Percentiles rank a stretch among this genome's conserved stretches.
Evolutionary conservation across 352 stramenopile genomes (phyloP).

Genomic region (Vaucheria bursata): DNA sequence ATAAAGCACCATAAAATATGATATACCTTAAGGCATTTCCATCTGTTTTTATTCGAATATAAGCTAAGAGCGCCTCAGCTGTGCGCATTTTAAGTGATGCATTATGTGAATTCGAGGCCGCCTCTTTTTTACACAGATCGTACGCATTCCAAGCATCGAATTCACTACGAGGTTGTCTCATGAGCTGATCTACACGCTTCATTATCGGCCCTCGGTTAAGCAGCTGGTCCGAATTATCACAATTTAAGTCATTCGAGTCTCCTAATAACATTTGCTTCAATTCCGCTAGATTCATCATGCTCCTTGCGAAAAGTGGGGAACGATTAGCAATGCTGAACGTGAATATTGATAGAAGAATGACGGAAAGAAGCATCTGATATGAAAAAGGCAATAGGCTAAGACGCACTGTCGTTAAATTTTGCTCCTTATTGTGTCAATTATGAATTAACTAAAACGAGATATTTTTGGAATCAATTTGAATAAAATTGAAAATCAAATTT

Average conservation of each 20-base stretch:
- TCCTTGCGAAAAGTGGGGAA: too few species aligned
- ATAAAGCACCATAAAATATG: background rate
- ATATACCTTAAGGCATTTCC: constrained; percentile 9
- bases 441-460: too few species aligned
- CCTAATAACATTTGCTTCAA: background rate
- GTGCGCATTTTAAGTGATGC: background rate
- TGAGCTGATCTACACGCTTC: constrained; percentile 2
- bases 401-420: too few species aligned
- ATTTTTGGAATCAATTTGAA: too few species aligned
- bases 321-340: too few species aligned
- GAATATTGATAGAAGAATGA: too few species aligned
- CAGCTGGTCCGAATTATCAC: background rate
- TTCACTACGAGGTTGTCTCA: background rate
- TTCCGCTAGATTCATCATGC: background rate
- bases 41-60: background rate
- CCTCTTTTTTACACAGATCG: background rate
- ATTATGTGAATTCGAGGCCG: background rate
- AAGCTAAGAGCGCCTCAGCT: constrained; percentile 5
- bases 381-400: too few species aligned
- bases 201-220: background rate
- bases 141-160: constrained; percentile 3
- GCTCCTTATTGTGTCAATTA: too few species aligned
- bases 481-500: too few species aligned
- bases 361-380: too few species aligned
- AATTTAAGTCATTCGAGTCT: background rate